A percentile compares a stretch with the other conserved stretches of the same genome.
Conservation (phyloP, 73 alveolate species). For the Paramecium sexaurelia region DNA sequence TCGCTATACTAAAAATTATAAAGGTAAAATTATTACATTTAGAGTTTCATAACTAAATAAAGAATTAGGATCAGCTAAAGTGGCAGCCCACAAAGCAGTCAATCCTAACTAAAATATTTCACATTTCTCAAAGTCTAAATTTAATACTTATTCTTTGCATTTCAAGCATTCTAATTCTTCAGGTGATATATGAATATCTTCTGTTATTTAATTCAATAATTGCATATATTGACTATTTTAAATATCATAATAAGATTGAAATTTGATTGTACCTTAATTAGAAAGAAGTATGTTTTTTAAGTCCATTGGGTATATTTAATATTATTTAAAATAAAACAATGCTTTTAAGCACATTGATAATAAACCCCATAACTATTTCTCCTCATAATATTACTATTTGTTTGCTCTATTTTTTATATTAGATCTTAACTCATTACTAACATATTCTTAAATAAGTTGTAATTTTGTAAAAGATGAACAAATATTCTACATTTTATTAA, state of each 20-base stretch:
- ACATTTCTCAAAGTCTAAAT: slow-evolving; percentile 15
- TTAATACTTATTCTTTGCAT: neutral
- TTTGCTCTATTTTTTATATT: neutral
- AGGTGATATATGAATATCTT: neutral
- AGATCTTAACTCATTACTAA: neutral
- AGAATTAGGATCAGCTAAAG: neutral
- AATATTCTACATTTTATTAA: neutral
- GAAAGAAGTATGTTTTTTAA: slow-evolving; percentile 24
- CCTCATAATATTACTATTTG: neutral
- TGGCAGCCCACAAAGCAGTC: neutral
- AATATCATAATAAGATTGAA: neutral
- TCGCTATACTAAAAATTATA: slow-evolving; percentile 23
- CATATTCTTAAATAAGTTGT: slow-evolving; percentile 11
- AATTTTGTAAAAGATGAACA: slow-evolving; percentile 33
- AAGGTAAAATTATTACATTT: neutral
- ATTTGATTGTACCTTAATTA: slow-evolving; percentile 17
- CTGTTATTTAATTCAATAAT: neutral
- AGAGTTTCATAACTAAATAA: neutral
- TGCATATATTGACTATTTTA: slow-evolving; percentile 26
- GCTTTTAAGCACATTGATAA: neutral
- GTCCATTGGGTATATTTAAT: slow-evolving; percentile 44
- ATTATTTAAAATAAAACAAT: neutral
- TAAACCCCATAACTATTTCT: slow-evolving; percentile 41
- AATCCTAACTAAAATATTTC: slow-evolving; percentile 18
- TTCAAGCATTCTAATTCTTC: neutral